A percentile compares a stretch with the other conserved stretches of the same genome.
phyloP scores from a whole-genome alignment of 352 stramenopile genomes.

The Thraustochytrium striatum region DNA sequence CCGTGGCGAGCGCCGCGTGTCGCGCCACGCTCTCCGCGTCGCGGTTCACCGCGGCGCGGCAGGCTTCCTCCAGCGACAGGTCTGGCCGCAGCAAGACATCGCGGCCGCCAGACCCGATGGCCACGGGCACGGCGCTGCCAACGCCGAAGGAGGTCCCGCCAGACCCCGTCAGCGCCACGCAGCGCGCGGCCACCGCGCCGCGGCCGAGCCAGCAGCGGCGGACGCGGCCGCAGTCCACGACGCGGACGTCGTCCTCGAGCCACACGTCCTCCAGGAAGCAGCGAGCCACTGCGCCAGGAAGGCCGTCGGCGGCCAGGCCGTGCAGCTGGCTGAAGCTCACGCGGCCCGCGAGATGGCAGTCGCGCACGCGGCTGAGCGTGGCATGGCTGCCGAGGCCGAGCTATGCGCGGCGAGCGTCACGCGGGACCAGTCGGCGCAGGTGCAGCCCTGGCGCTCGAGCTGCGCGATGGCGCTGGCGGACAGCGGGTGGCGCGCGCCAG shows the following conservation, averaged over 20 bases:
- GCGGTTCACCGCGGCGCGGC: background rate
- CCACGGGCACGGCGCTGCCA: background rate
- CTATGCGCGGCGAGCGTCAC: no score
- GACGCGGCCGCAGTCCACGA: constrained; percentile 66
- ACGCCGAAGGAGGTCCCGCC: background rate
- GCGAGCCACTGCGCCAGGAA: background rate
- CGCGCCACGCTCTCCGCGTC: background rate
- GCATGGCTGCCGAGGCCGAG: no score
- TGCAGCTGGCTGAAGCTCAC: constrained; percentile 39
- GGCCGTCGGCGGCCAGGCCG: constrained; percentile 34
- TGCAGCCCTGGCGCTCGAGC: no score
- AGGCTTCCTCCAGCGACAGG: constrained; percentile 14
- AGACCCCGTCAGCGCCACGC: constrained; percentile 17
- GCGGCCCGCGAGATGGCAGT: constrained; percentile 40
- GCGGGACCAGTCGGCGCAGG: no score
- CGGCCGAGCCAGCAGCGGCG: constrained; percentile 66
- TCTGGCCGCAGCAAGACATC: constrained; percentile 19
- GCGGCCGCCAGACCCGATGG: constrained; percentile 6
- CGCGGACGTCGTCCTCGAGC: constrained; percentile 54
- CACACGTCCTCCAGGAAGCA: constrained; percentile 63
- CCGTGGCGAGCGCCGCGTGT: no score
- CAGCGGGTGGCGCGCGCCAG: no score
- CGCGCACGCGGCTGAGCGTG: constrained; percentile 23
- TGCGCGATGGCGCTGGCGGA: no score
- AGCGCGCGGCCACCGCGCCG: constrained; percentile 24